Base-by-base conservation (phyloP, 2,329 filamentous ascomycete genomes). In the Amylocarpus encephaloides region DNA sequence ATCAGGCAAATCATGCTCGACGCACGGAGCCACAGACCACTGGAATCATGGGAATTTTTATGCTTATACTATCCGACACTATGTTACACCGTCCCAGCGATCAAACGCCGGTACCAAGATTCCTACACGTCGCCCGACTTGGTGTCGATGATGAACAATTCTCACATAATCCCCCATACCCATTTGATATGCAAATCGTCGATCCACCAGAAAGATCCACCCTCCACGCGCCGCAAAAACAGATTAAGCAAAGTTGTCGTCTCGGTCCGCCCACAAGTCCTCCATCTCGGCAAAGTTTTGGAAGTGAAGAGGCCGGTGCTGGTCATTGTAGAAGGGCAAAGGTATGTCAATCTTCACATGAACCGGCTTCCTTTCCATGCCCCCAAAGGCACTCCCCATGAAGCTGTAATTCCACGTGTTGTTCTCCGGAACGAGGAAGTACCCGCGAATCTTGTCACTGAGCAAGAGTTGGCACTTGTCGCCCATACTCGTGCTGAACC, bases 371-470 rank as follows among this genome's bases (percentile, higher is more conserved):
- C 96, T 97, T 73, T 95, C 90, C 57, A 95, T 78, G 36, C 83
- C 83, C 12, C 85, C 83, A 66, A 97, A 98, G 0, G 83, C 83
- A 58, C 84, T 89, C 49, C 93, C 93, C 83, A 97, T 89, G 76
- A 98, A 98, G 68, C 87, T 93, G 74, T 96, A 98, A 71, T 98
- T 98, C 93, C 93, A 98, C 54, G 86, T 78, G 55, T 83, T 84
- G 48, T 85, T 85, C 64, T 96, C 91, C 0, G 93, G 93, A 18
- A 97, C 90, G 49, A 98, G 73, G 81, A 98, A 98, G 74, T 91
- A 97, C 26, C 93, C 94, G 60, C 87, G 82, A 67, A 96, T 95
- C 68, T 91, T 88, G 62, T 96, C 92, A 58, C 88, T 94, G 47
- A 98, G 79, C 26, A 98, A 73, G 49, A 98, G 74, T 73, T 98